Evolutionary conservation across 1,284 basidiomycete genomes (phyloP).

Genomic region (Fomitopsis betulina): DNA sequence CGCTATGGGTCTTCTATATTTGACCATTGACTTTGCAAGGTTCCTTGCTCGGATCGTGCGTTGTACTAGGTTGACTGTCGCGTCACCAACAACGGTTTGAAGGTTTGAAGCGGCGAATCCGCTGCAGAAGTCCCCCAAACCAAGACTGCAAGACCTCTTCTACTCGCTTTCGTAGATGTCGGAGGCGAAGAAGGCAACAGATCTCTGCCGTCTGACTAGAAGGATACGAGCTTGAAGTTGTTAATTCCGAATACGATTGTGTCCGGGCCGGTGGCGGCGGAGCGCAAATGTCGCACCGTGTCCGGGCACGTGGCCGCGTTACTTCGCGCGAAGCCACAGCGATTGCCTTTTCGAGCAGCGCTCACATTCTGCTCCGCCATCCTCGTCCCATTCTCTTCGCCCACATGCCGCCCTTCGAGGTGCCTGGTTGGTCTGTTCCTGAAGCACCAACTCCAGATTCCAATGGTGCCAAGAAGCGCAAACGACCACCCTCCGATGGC

Average conservation of each 20-base stretch:
- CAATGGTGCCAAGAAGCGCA: slow-evolving; percentile 58
- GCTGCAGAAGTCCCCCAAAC: too few relatives aligned
- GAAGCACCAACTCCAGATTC: slow-evolving; percentile 37
- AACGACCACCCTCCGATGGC: slow-evolving; percentile 37
- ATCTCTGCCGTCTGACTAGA: too few relatives aligned
- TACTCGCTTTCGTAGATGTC: too few relatives aligned
- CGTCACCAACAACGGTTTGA: too few relatives aligned
- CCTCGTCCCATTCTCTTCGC: not conserved
- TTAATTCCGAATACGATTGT: too few relatives aligned
- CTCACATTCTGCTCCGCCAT: not conserved
- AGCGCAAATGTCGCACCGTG: not conserved
- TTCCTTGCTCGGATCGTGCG: too few relatives aligned
- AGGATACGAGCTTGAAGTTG: too few relatives aligned
- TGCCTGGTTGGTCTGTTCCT: slow-evolving; percentile 68
- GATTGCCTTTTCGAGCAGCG: not conserved
- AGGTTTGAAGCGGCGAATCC: too few relatives aligned
- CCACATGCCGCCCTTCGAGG: slow-evolving; percentile 56
- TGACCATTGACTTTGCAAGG: too few relatives aligned
- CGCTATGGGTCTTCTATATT: not conserved
- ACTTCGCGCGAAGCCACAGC: not conserved
- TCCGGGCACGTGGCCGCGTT: not conserved
- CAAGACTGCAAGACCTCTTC: too few relatives aligned
- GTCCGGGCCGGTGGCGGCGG: not conserved
- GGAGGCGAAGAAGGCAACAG: too few relatives aligned
- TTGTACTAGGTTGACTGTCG: too few relatives aligned